Base-by-base conservation (phyloP, 805 yeast species). In the Cephaloascus albidus region DNA sequence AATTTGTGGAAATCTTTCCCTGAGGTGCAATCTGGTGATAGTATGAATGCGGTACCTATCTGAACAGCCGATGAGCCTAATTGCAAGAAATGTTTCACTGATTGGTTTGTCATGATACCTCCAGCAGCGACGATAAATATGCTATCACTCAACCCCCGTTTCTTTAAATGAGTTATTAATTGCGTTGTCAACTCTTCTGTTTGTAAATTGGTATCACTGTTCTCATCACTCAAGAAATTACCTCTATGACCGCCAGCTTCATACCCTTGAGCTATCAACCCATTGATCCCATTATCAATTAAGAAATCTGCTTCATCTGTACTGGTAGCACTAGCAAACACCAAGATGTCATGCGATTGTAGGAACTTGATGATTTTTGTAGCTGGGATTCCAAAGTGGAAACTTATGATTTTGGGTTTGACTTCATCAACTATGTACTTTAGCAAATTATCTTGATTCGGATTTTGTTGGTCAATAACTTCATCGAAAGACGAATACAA, bases 171-270 rank as follows among this genome's bases (percentile, higher is more conserved):
- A 15, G 32, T 20, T 28, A 34, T 20, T 36, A 31, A 4, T 26
- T 20, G 4, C 19, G 14, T 38, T 23, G 54, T 46, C 27, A 61
- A 43, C 3, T 48, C 57, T 26, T 38, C 35, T 0, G 78, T 70
- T 6, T 63, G 51, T 36, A 68, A 52, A 20, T 60, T 55, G 23
- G 55, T 56, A 42, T 67, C 74, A 18, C 54, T 51, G 3, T 46
- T 44, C 6, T 33, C 46, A 23, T 6, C 12, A 23, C 28, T 23
- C 16, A 64, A 38, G 38, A 66, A 70, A 44, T 62, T 68, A 2
- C 82, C 82, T 15, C 84, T 55, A 49, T 78, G 84, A 0, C 84
- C 84, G 18, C 84, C 84, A 3, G 84, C 84, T 46, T 76, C 83
- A 51, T 60, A 61, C 0, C 83, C 83, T 51, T 78, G 85, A 19